phyloP scores from a whole-genome alignment of 2,329 filamentous ascomycete genomes.

The Lasiodiplodia citricola region DNA sequence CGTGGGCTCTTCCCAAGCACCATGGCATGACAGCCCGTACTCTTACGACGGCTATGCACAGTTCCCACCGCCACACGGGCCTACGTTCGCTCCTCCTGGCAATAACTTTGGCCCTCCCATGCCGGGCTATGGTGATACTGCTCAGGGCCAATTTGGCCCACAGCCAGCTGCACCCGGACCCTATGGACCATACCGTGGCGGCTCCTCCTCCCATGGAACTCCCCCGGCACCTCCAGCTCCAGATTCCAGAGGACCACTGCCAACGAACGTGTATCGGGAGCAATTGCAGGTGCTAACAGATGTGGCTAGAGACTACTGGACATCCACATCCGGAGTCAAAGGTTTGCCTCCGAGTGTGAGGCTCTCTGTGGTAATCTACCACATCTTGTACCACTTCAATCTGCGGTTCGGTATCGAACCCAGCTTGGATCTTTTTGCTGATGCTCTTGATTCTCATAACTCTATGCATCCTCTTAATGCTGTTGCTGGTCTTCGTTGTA shows the following conservation, averaged over 20 bases:
- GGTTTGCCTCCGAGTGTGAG: conserved; percentile 67
- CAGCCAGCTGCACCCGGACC: conserved; percentile 2
- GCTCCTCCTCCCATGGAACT: conserved; percentile 10
- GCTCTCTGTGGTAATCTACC: conserved; percentile 68
- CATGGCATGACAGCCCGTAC: conserved; percentile 17
- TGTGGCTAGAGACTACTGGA: conserved; percentile 68
- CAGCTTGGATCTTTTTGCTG: conserved; percentile 61
- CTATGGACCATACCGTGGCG: conserved; percentile 15
- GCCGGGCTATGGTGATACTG: conserved; percentile 27
- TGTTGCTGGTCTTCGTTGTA: conserved; percentile 52
- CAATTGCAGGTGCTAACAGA: conserved; percentile 49
- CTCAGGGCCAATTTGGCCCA: conserved; percentile 30
- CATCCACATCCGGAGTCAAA: conserved; percentile 62
- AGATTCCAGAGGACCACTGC: conserved; percentile 2
- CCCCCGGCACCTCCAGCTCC: neutral
- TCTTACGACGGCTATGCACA: conserved; percentile 11
- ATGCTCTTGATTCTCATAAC: conserved; percentile 49
- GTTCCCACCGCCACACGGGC: conserved; percentile 6
- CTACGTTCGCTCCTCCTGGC: conserved; percentile 9
- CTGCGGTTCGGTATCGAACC: conserved; percentile 63
- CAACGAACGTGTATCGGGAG: conserved; percentile 41
- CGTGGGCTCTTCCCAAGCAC: conserved; percentile 14
- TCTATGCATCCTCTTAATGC: conserved; percentile 51
- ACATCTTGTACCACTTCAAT: conserved; percentile 64
- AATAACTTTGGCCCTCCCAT: conserved; percentile 21